A percentile compares a stretch with the other conserved stretches of the same genome.
These are phyloP conservation scores for Corniculantispora saksenae DNA, from an alignment of 2,329 filamentous ascomycete genomes.

Conservation along the genomic window DNA sequence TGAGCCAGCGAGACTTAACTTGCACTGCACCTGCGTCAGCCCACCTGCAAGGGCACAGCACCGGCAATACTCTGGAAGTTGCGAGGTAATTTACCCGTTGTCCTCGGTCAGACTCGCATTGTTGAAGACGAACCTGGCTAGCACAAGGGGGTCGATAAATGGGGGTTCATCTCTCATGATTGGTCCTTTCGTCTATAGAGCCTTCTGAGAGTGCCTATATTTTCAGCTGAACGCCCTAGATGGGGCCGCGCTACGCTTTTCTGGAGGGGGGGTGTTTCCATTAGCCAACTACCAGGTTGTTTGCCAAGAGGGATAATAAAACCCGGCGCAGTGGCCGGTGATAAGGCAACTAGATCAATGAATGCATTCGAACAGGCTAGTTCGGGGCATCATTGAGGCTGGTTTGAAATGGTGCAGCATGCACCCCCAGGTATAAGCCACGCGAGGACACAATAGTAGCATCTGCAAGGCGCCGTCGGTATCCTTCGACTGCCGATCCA, in stretches of 20 bases:
- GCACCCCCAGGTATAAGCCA: conserved; percentile 1
- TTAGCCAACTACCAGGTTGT: neutral
- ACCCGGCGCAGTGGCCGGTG: neutral
- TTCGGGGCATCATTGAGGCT: neutral
- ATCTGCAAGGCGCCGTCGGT: neutral
- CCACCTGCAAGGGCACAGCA: neutral
- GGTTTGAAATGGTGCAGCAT: neutral
- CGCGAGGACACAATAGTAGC: too few species aligned
- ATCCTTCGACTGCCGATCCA: neutral
- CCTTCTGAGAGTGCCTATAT: neutral
- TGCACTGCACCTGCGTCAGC: neutral
- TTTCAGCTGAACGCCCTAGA: conserved; percentile 5
- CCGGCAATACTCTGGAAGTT: neutral
- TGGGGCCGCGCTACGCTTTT: neutral
- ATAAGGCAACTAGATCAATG: neutral
- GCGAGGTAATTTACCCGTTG: neutral
- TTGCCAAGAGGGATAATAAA: neutral
- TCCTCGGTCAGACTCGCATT: neutral
- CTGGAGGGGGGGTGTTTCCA: neutral
- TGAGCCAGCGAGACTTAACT: neutral
- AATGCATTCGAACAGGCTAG: neutral
- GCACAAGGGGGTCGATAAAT: neutral
- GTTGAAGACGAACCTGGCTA: too few species aligned
- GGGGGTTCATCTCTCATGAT: neutral
- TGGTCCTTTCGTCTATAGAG: neutral